Percentiles rank a stretch among this genome's conserved stretches.
phyloP scores from a whole-genome alignment of 2,329 filamentous ascomycete species.

The Teratosphaeria zuluensis region DNA sequence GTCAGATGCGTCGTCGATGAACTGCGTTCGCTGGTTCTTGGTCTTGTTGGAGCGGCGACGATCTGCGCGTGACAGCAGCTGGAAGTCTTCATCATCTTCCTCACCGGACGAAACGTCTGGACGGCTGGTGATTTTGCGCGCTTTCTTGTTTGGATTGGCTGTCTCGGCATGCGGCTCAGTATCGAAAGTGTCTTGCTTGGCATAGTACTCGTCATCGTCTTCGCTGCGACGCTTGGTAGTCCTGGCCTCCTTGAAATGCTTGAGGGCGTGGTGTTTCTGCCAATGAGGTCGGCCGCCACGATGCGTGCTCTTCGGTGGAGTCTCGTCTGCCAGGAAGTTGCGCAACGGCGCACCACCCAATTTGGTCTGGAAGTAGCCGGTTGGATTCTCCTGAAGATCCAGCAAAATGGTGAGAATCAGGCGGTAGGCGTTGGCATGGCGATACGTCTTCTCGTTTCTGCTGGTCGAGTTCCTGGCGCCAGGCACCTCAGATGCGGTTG shows the following conservation, averaged over 20 bases:
- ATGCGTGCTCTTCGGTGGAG: background rate
- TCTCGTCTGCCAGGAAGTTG: background rate
- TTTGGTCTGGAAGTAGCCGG: background rate
- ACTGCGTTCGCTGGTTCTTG: background rate
- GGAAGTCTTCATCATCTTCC: background rate
- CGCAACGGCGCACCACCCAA: background rate
- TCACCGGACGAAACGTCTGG: background rate
- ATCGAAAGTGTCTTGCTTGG: background rate
- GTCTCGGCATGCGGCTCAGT: too few species aligned
- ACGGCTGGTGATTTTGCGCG: background rate
- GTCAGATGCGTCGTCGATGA: background rate
- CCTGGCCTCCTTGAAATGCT: background rate
- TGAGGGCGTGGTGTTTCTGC: background rate
- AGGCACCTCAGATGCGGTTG: background rate
- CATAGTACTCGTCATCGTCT: background rate
- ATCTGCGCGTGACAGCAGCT: background rate
- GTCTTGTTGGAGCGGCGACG: background rate
- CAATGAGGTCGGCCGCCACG: background rate
- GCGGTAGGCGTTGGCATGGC: background rate
- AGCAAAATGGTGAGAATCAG: background rate
- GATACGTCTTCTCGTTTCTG: background rate
- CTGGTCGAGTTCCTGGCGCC: background rate
- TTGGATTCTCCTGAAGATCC: background rate
- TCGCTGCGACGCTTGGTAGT: background rate
- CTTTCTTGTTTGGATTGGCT: background rate